phyloP scores from a whole-genome alignment of 2,329 filamentous ascomycete genomes.

The Xylogone sp. region DNA sequence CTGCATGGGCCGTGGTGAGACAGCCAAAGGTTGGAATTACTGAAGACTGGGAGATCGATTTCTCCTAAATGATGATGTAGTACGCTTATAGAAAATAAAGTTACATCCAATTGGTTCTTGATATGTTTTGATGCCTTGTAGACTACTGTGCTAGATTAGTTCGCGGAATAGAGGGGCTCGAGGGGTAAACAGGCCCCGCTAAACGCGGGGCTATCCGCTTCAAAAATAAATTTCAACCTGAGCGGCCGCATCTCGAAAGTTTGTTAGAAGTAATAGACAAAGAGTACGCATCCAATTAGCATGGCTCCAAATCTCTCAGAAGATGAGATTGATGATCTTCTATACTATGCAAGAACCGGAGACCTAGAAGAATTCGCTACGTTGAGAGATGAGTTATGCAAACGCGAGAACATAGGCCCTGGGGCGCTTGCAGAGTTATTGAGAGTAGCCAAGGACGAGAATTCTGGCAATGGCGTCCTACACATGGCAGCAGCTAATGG shows the following conservation, averaged over 20 bases:
- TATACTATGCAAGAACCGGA: conserved; percentile 79
- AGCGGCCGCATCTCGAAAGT: background rate
- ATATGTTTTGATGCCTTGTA: background rate
- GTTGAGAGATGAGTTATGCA: conserved; percentile 54
- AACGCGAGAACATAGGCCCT: conserved; percentile 49
- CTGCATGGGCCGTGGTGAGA: conserved; percentile 60
- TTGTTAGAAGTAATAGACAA: background rate
- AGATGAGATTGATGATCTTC: conserved; percentile 85
- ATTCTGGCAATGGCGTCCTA: conserved; percentile 72
- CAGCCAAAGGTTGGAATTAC: conserved; percentile 60
- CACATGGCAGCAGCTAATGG: conserved; percentile 95
- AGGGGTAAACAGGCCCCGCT: background rate
- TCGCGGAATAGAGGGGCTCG: too few species aligned
- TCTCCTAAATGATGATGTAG: conserved; percentile 6
- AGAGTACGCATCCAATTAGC: conserved; percentile 6
- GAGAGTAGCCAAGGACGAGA: conserved; percentile 65
- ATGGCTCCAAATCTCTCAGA: conserved; percentile 50
- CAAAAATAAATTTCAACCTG: background rate
- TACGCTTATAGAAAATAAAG: background rate
- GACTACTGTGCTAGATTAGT: too few species aligned
- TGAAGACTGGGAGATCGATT: conserved; percentile 51
- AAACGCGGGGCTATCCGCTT: background rate
- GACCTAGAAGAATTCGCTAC: conserved; percentile 66
- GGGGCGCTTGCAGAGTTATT: conserved; percentile 59
- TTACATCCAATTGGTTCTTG: background rate